A percentile compares a stretch with the other conserved stretches of the same genome.
phyloP scores from a whole-genome alignment of 169 alveolate species.

The Eimeria falciformis region DNA sequence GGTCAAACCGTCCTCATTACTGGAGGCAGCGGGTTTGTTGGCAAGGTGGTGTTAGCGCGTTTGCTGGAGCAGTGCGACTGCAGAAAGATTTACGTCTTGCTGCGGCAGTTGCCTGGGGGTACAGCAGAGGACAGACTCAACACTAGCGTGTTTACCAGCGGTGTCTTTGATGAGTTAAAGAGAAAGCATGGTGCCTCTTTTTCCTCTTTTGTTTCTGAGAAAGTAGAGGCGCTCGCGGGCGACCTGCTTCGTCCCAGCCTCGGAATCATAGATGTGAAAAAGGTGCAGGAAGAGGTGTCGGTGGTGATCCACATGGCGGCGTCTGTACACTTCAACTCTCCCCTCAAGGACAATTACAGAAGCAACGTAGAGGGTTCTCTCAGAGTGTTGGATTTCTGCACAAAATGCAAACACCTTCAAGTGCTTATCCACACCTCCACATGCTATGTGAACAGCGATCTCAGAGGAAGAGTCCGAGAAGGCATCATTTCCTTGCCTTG shows the following conservation, averaged over 20 bases:
- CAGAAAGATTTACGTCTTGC: conserved; percentile 12
- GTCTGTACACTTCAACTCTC: conserved; percentile 58
- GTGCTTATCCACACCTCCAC: conserved; percentile 58
- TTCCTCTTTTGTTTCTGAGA: neutral
- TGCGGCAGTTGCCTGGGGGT: conserved; percentile 43
- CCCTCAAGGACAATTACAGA: conserved; percentile 65
- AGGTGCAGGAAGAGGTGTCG: conserved; percentile 52
- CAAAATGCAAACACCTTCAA: conserved; percentile 11
- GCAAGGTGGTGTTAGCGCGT: conserved; percentile 26
- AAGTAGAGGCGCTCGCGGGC: conserved; percentile 33
- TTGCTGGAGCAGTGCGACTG: conserved; percentile 3
- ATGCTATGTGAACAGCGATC: conserved; percentile 57
- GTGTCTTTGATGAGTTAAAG: conserved; percentile 29
- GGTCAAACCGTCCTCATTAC: conserved; percentile 7
- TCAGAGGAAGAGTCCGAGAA: conserved; percentile 50
- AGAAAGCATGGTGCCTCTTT: neutral
- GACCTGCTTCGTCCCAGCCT: conserved; percentile 19
- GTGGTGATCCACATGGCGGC: conserved; percentile 66
- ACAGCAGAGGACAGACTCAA: conserved; percentile 31
- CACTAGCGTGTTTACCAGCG: conserved; percentile 24
- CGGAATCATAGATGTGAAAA: conserved; percentile 2
- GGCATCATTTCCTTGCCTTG: conserved; percentile 43
- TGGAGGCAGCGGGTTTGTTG: conserved; percentile 59
- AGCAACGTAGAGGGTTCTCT: conserved; percentile 67
- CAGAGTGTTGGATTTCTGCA: conserved; percentile 41